phyloP scores from a whole-genome alignment of 306 rosid species.

The Cicer yamashitae region DNA sequence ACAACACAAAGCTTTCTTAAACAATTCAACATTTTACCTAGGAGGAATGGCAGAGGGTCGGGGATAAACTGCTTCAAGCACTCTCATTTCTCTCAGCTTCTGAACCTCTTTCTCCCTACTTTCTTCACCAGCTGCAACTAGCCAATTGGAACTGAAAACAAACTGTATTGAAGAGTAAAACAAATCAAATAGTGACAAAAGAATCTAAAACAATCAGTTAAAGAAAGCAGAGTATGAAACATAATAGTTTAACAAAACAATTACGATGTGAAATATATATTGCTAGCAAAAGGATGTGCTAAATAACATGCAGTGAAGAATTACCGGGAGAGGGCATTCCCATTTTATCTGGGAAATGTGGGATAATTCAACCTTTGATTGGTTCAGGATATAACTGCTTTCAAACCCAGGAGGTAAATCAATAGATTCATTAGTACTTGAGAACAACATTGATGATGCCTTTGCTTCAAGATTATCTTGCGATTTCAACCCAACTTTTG shows the following conservation, averaged over 20 bases:
- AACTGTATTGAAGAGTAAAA: conserved; percentile 51
- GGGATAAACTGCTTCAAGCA: conserved; percentile 84
- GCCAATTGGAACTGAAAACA: conserved; percentile 58
- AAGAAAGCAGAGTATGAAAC: conserved; percentile 12
- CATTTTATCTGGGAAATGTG: conserved; percentile 54
- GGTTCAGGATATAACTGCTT: conserved; percentile 36
- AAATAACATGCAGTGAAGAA: conserved; percentile 20
- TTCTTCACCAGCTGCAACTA: conserved; percentile 70
- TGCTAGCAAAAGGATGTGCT: neutral
- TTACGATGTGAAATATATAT: neutral
- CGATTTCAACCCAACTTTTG: conserved; percentile 54
- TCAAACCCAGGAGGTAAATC: conserved; percentile 84
- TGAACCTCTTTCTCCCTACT: conserved; percentile 64
- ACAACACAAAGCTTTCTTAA: conserved; percentile 14
- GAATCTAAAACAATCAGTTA: conserved; percentile 5
- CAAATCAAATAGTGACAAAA: conserved; percentile 18
- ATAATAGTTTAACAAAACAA: neutral
- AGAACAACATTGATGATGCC: conserved; percentile 48
- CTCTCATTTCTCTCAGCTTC: conserved; percentile 61
- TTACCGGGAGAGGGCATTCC: conserved; percentile 75
- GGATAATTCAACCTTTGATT: conserved; percentile 42
- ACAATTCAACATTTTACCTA: conserved; percentile 50
- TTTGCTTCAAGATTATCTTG: conserved; percentile 59
- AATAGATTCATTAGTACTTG: conserved; percentile 42
- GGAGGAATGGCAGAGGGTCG: conserved; percentile 73